Evolutionary conservation across 257 asterid species (phyloP).

Genomic region (Gynochthodes officinalis): DNA sequence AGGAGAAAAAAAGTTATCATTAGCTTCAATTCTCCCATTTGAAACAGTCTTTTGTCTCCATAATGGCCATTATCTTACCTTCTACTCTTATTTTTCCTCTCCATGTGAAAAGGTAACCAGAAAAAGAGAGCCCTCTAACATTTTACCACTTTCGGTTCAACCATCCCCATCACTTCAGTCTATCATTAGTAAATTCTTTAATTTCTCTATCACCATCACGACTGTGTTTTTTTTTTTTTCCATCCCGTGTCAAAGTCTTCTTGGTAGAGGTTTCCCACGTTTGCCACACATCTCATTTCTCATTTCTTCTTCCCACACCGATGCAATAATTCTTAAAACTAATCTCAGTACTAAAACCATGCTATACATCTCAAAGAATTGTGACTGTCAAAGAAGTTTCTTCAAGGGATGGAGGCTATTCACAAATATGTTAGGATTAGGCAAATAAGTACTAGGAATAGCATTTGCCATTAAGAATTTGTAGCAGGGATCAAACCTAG

Average conservation of each 20-base stretch:
- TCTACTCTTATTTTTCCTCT: not conserved
- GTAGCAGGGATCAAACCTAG: too few relatives aligned
- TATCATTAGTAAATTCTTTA: not conserved
- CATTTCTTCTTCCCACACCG: too few relatives aligned
- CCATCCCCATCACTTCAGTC: conserved; percentile 5
- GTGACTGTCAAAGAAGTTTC: too few relatives aligned
- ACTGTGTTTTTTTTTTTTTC: not conserved
- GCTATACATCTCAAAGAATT: too few relatives aligned
- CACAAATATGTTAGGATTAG: too few relatives aligned
- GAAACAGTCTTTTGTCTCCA: not conserved
- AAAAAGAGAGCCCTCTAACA: not conserved
- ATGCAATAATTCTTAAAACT: not conserved
- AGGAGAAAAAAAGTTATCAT: too few relatives aligned
- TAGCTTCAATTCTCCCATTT: too few relatives aligned
- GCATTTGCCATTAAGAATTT: too few relatives aligned
- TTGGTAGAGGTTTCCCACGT: not conserved
- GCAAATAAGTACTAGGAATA: too few relatives aligned
- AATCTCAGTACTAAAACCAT: too few relatives aligned
- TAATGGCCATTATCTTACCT: not conserved
- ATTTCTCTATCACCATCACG: not conserved
- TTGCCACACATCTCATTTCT: not conserved
- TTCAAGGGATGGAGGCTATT: too few relatives aligned
- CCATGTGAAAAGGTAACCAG: conserved; percentile 17
- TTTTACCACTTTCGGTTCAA: conserved; percentile 13
- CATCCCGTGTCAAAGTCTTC: not conserved